Evolutionary conservation across 2,329 filamentous ascomycete genomes (phyloP), one percentile per base, ranked within the genome.

Genomic region (Pestalotiopsis sp.): DNA sequence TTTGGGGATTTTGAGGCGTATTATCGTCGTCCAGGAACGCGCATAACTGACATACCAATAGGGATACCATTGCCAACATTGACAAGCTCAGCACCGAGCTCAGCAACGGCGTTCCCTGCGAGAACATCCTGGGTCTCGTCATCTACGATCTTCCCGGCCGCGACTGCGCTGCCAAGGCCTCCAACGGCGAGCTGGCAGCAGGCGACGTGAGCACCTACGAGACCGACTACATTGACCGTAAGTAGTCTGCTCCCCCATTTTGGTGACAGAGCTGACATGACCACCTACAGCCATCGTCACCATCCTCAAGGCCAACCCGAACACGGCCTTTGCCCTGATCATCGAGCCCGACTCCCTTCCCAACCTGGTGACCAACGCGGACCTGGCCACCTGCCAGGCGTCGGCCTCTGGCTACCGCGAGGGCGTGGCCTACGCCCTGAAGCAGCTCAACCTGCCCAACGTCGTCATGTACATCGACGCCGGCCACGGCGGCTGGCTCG

Each of bases 391-490:
- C 73, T 89, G 87, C 76, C 66, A 81, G 69, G 77, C 79, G 63
- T 84, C 86, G 59, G 79, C 83, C 60, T 74, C 78, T 20, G 81
- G 82, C 27, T 89, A 89, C 78, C 79, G 84, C 68, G 81, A 83
- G 68, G 81, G 86, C 73, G 85, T 85, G 57, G 78, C 82, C 66
- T 87, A 89, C 74, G 86, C 87, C 45, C 72, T 89, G 69, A 81
- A 81, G 74, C 78, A 81, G 72, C 84, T 89, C 64, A 85, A 88
- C 79, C 81, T 89, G 17, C 84, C 85, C 75, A 87, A 89, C 75
- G 86, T 89, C 63, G 82, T 85, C 77, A 87, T 87, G 86, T 89
- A 89, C 75, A 76, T 88, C 67, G 87, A 89, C 71, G 87, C 85
- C 41, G 87, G 87, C 66, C 87, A 89, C 78, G 86, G 85, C 27